A percentile compares a stretch with the other conserved stretches of the same genome.
These are phyloP conservation scores for Fraxinus latifolia DNA, from an alignment of 305 asterid species.

Conservation along the genomic window DNA sequence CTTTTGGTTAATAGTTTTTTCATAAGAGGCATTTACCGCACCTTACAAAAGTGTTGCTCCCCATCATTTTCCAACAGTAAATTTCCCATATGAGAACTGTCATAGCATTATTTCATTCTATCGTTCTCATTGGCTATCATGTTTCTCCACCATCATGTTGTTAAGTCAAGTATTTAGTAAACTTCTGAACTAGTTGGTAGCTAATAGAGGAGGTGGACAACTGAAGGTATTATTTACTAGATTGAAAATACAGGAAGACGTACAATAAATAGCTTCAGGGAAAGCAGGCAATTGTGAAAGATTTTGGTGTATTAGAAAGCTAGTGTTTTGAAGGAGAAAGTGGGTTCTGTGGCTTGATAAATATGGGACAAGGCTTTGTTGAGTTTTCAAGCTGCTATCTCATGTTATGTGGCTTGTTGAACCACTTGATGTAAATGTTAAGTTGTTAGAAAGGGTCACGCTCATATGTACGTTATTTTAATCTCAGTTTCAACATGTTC, in stretches of 20 bases:
- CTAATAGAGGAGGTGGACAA: not conserved
- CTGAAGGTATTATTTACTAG: not conserved
- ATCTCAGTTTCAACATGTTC: not conserved
- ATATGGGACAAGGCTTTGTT: not conserved
- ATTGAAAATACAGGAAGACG: constrained; percentile 2
- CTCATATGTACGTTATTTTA: not conserved
- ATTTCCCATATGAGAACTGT: not conserved
- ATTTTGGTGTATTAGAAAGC: not conserved
- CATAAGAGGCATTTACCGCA: not conserved
- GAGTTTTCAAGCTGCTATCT: not conserved
- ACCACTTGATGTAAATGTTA: not conserved
- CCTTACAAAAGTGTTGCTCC: constrained; percentile 3
- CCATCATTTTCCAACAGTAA: not conserved
- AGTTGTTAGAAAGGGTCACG: not conserved
- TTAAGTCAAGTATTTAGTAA: not conserved
- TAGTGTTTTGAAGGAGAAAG: not conserved
- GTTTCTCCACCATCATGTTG: not conserved
- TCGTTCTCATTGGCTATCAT: not conserved
- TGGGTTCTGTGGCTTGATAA: not conserved
- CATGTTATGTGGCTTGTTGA: not conserved
- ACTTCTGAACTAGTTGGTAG: not conserved
- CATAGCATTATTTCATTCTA: not conserved
- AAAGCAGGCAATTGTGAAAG: not conserved
- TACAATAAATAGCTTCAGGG: not conserved
- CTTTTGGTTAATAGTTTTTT: constrained; percentile 5